Conservation (phyloP, 148 eudicot species). For the Heliosperma pusillum region DNA sequence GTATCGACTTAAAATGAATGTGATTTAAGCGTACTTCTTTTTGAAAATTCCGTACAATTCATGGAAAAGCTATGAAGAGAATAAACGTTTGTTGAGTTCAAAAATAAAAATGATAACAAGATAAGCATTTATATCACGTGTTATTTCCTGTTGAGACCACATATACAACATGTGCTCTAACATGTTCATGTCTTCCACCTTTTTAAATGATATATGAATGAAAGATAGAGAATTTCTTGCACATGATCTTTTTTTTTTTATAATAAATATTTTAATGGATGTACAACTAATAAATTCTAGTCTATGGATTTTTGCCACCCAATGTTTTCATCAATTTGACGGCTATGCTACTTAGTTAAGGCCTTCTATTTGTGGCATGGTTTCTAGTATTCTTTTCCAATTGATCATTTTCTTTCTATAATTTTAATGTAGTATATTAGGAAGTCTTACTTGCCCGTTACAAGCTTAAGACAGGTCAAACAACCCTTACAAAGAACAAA, state of each 20-base stretch:
- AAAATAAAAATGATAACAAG: neutral
- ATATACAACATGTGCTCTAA: constrained; percentile 17
- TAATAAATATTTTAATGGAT: too few relatives aligned
- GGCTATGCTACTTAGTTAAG: too few relatives aligned
- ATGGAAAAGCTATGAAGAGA: neutral
- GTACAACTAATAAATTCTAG: too few relatives aligned
- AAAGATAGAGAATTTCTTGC: constrained; percentile 7
- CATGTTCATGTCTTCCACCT: constrained; percentile 7
- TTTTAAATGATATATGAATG: neutral
- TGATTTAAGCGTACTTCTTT: too few relatives aligned
- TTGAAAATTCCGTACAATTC: neutral
- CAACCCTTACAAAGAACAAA: too few relatives aligned
- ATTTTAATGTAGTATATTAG: too few relatives aligned
- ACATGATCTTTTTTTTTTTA: constrained; percentile 11
- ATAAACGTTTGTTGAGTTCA: constrained; percentile 2
- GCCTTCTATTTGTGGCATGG: neutral
- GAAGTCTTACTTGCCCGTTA: too few relatives aligned
- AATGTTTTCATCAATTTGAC: too few relatives aligned
- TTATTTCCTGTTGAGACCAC: constrained; percentile 15
- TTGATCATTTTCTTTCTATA: too few relatives aligned
- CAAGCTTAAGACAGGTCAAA: too few relatives aligned
- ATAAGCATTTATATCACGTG: constrained; percentile 8
- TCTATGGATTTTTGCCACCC: too few relatives aligned
- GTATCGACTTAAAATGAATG: too few relatives aligned
- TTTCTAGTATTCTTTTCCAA: neutral